Percentiles rank a stretch among this genome's conserved stretches.
Conservation (phyloP, 768 basidiomycete genomes). For the Pisolithus orientalis region DNA sequence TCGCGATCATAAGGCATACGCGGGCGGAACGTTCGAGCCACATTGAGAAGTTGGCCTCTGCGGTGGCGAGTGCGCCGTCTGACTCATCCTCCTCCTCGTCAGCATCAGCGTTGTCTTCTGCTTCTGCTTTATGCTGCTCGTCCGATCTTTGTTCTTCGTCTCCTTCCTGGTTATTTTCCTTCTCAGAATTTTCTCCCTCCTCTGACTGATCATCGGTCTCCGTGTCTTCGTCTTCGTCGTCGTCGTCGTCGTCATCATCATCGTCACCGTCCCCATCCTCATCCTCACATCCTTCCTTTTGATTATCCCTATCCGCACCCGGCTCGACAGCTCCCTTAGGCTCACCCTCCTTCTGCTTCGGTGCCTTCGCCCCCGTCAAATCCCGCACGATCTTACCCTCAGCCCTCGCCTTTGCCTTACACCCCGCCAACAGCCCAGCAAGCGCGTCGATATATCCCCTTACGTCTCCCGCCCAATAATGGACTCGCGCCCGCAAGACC, state of each 20-base stretch:
- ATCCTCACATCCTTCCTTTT: neutral
- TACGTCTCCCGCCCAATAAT: constrained; percentile 78
- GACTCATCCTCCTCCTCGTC: constrained; percentile 8
- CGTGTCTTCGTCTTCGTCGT: neutral
- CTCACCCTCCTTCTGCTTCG: constrained; percentile 3
- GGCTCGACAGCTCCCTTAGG: neutral
- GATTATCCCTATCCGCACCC: neutral
- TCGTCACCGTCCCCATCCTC: neutral
- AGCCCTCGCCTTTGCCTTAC: constrained; percentile 45
- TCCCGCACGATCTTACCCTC: constrained; percentile 13
- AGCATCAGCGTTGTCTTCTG: neutral
- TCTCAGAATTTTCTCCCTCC: neutral
- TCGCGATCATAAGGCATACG: constrained; percentile 72
- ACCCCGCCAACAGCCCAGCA: constrained; percentile 52
- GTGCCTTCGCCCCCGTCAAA: constrained; percentile 1
- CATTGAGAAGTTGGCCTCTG: constrained; percentile 46
- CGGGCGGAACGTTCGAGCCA: constrained; percentile 80
- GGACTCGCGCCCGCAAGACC: constrained; percentile 67
- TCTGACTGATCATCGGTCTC: neutral
- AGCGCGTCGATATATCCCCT: constrained; percentile 78
- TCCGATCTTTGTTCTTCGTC: constrained; percentile 1
- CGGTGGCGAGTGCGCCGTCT: constrained; percentile 16
- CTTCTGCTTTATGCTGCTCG: neutral
- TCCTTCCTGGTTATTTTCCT: neutral
- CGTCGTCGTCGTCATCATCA: neutral